Conservation (phyloP, 2,329 filamentous ascomycete genomes). For the Plenodomus lindquistii region DNA sequence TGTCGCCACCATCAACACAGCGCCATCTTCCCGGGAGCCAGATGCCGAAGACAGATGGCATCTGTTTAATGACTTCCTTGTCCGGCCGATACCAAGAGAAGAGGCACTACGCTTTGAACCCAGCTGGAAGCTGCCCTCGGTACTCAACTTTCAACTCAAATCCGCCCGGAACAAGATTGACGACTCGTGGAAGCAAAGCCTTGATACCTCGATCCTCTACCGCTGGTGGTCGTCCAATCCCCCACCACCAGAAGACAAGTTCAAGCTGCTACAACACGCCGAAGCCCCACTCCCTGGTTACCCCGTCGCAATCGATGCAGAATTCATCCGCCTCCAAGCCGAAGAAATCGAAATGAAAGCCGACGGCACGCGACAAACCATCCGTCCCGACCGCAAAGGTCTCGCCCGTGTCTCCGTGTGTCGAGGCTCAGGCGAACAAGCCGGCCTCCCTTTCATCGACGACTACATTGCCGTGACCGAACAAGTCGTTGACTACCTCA, state of each 20-base stretch:
- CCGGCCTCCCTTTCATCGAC: constrained; percentile 89
- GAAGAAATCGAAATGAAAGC: constrained; percentile 97
- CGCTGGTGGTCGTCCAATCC: constrained; percentile 62
- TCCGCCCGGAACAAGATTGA: constrained; percentile 80
- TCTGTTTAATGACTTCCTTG: constrained; percentile 95
- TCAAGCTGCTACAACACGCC: constrained; percentile 60
- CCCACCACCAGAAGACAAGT: constrained; percentile 56
- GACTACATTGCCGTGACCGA: constrained; percentile 95
- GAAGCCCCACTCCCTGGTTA: constrained; percentile 74
- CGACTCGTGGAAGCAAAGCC: constrained; percentile 78
- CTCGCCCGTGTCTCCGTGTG: constrained; percentile 92
- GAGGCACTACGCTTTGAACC: constrained; percentile 90
- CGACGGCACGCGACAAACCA: constrained; percentile 88
- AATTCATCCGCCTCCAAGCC: constrained; percentile 91
- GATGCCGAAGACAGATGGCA: constrained; percentile 79
- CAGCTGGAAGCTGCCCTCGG: constrained; percentile 88
- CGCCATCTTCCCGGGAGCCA: constrained; percentile 64
- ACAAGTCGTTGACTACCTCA: constrained; percentile 92
- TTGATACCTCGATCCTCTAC: constrained; percentile 86
- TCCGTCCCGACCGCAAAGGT: constrained; percentile 86
- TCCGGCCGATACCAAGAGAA: constrained; percentile 75
- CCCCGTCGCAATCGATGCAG: constrained; percentile 88
- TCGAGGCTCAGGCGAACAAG: constrained; percentile 74
- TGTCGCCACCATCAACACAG: constrained; percentile 86
- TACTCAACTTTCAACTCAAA: constrained; percentile 85